A percentile compares a stretch with the other conserved stretches of the same genome.
Conservation (phyloP, 2,329 filamentous ascomycete species). For the Sporothrix schenckii region DNA sequence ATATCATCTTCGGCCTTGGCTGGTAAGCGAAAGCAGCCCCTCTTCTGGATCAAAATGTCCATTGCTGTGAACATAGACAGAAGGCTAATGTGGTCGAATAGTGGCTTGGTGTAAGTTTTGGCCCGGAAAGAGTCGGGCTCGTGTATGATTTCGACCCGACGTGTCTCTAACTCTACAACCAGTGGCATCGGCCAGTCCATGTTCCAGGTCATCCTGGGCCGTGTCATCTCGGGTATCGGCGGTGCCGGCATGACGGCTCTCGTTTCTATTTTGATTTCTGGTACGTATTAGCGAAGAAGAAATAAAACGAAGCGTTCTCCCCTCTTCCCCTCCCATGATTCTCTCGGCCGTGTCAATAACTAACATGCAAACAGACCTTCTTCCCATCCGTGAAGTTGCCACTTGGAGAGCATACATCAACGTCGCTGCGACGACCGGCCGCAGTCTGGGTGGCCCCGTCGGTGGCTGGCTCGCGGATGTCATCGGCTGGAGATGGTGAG, state of each 20-base stretch:
- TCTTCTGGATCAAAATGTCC: neutral
- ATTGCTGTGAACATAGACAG: neutral
- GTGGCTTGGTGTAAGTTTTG: constrained; percentile 42
- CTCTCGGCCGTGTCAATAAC: neutral
- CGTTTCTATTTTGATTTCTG: constrained; percentile 57
- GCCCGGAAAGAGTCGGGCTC: neutral
- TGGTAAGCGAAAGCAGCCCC: constrained; percentile 45
- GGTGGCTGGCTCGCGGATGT: constrained; percentile 65
- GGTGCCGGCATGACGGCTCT: constrained; percentile 56
- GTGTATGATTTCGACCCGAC: neutral
- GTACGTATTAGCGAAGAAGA: constrained; percentile 38
- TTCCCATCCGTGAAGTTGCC: constrained; percentile 57
- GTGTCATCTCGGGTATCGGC: constrained; percentile 56
- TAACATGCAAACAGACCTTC: constrained; percentile 46
- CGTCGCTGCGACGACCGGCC: constrained; percentile 54
- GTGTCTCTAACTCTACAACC: neutral
- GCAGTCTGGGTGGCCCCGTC: constrained; percentile 57
- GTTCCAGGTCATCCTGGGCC: constrained; percentile 54
- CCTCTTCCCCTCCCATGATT: too few relatives aligned
- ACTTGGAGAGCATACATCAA: constrained; percentile 59
- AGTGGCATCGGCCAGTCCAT: constrained; percentile 52
- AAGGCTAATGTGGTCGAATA: constrained; percentile 30
- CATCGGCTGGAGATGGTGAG: constrained; percentile 67
- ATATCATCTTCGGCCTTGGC: constrained; percentile 54
- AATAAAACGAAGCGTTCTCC: too few relatives aligned